Percentiles rank a stretch among this genome's conserved stretches.
Conservation (phyloP, 768 basidiomycete species). For the Phanerodontia chrysosporium region DNA sequence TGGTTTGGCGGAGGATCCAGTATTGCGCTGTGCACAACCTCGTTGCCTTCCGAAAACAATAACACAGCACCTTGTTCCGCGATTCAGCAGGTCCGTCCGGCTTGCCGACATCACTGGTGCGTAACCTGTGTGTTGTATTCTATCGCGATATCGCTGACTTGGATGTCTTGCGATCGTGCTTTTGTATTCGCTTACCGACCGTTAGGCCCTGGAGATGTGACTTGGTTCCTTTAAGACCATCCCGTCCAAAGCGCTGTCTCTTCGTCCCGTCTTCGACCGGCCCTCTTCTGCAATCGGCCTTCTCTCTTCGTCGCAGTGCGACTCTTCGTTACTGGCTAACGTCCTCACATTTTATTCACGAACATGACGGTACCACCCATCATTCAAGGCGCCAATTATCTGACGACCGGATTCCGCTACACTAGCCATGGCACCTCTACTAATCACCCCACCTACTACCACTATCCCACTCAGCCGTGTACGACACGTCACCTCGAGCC, state of each 20-base stretch:
- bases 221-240: neutral
- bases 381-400: neutral
- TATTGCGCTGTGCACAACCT: neutral
- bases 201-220: neutral
- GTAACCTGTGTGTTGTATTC: neutral
- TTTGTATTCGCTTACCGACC: conserved; percentile 1
- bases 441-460: too few relatives aligned
- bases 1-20: neutral
- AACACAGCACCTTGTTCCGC: neutral
- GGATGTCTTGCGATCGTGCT: neutral
- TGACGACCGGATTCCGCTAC: neutral
- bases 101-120: neutral
- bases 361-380: neutral
- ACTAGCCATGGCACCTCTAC: neutral
- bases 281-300: neutral
- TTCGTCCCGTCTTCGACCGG: neutral
- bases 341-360: neutral
- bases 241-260: neutral
- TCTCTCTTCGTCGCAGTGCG: conserved; percentile 1
- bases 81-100: neutral
- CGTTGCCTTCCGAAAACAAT: neutral
- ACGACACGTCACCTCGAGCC: neutral
- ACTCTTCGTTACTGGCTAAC: conserved; percentile 5
- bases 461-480: neutral
- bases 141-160: neutral